Evolutionary conservation across 176 grass and related monocot species (phyloP), one percentile per base, ranked within the genome.

Genomic region (Dendrocalamus sinicus): DNA sequence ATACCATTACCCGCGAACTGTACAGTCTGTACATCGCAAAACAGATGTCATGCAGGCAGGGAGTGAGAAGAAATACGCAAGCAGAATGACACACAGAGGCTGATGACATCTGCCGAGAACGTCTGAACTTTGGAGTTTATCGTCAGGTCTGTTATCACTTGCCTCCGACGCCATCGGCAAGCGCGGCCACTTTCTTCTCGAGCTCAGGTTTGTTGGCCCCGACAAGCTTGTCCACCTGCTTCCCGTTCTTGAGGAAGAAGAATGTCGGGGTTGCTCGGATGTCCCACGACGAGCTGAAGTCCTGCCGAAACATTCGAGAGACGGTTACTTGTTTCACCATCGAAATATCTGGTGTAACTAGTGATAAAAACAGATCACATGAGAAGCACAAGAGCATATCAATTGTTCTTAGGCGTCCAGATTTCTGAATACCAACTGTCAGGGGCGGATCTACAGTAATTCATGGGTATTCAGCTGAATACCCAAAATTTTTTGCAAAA

Each of bases 241-340:
- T 62, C 15, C 90, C 88, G 55, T 98, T 89, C 57, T 94, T 98
- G 23, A 98, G 78, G 78, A 98, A 98, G 74, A 95, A 91, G 87
- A 98, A 95, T 6, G 93, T 95, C 0, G 96, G 96, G 28, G 96
- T 98, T n/a, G 93, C 96, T 9, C 81, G 93, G 70, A 98, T 91
- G 74, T 98, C 96, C 93, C 90, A 98, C 84, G 91, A 86, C 20
- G 96, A 88, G 35, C 96, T 98, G 23, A 98, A 95, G 76, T 98
- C 96, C 96, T 98, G 86, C 11, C 81, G 67, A 83, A 70, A 23
- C 17, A 74, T 43, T 10, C 19, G 7, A 22, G 57, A 4, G 57
- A 59, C 3, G 20, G 2, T n/a, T 59, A 59, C 20, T n/a, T 20
- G 8, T 59, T n/a, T n/a, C 20, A 59, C 57, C 57, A n/a, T 10